Evolutionary conservation across 805 yeast genomes (phyloP).

Genomic region (Lipomyces sp.): DNA sequence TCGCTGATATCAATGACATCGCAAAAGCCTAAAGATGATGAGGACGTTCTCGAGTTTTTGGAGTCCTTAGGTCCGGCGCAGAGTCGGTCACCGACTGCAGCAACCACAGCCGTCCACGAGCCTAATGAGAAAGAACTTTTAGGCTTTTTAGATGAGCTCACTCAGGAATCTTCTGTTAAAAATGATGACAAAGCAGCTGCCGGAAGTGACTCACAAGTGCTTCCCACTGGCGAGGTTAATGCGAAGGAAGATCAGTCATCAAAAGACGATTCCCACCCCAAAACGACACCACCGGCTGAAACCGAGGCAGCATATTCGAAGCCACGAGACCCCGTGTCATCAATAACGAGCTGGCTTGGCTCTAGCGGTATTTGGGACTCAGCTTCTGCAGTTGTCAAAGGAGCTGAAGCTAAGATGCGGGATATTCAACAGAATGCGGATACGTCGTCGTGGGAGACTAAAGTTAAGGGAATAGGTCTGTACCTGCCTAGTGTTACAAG

Average conservation of each 20-base stretch:
- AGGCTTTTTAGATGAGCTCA: conserved; percentile 50
- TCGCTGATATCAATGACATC: conserved; percentile 29
- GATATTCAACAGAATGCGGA: conserved; percentile 47
- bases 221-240: background rate
- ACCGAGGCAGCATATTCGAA: background rate
- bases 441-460: conserved; percentile 38
- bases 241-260: background rate
- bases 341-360: conserved; percentile 37
- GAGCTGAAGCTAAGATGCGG: conserved; percentile 50
- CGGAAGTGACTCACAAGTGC: conserved; percentile 3
- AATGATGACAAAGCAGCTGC: background rate
- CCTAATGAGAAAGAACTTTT: conserved; percentile 48
- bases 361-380: conserved; percentile 49
- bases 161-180: conserved; percentile 39
- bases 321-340: conserved; percentile 20
- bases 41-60: conserved; percentile 50
- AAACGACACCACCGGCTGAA: background rate
- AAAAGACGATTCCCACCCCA: background rate
- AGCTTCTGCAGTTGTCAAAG: conserved; percentile 49
- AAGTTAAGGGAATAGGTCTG: conserved; percentile 37
- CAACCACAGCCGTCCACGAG: conserved; percentile 13
- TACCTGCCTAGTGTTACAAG: conserved; percentile 24
- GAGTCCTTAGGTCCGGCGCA: conserved; percentile 45
- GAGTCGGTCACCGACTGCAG: conserved; percentile 18
- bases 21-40: conserved; percentile 32